Conservation (phyloP, 2,329 filamentous ascomycete genomes). For the Cercospora sp. region DNA sequence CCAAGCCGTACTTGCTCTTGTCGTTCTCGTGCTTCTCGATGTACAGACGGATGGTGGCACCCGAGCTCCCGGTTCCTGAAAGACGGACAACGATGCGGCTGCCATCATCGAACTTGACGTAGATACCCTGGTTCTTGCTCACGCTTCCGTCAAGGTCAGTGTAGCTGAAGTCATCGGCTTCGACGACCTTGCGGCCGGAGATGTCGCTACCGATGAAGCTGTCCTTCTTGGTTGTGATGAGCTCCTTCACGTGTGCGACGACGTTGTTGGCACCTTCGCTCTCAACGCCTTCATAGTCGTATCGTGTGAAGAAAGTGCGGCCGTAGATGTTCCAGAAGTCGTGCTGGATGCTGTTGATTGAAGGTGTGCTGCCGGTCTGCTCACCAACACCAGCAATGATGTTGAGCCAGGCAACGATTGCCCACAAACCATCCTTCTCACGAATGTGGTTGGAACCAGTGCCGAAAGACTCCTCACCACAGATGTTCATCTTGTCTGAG, state of each 20-base stretch:
- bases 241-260: slow-evolving; percentile 73
- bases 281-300: slow-evolving; percentile 96
- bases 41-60: slow-evolving; percentile 94
- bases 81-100: slow-evolving; percentile 93
- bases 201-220: slow-evolving; percentile 84
- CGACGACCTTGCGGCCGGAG: slow-evolving; percentile 76
- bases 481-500: slow-evolving; percentile 94
- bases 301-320: slow-evolving; percentile 97
- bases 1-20: slow-evolving; percentile 71
- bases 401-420: slow-evolving; percentile 95
- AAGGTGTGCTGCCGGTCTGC: slow-evolving; percentile 76
- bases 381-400: slow-evolving; percentile 94
- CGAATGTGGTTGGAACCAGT: slow-evolving; percentile 98
- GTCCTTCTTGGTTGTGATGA: slow-evolving; percentile 67
- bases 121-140: slow-evolving; percentile 93
- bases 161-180: slow-evolving; percentile 96
- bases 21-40: slow-evolving; percentile 93
- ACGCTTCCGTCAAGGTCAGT: slow-evolving; percentile 97
- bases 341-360: slow-evolving; percentile 92
- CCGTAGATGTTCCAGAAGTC: slow-evolving; percentile 97
- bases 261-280: slow-evolving; percentile 89
- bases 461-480: slow-evolving; percentile 96
- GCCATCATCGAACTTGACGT: slow-evolving; percentile 88
- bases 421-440: slow-evolving; percentile 98
- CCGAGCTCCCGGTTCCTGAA: slow-evolving; percentile 91